A percentile compares a stretch with the other conserved stretches of the same genome.
phyloP scores from a whole-genome alignment of 2,329 filamentous ascomycete species.

The Neofusicoccum cordaticola region DNA sequence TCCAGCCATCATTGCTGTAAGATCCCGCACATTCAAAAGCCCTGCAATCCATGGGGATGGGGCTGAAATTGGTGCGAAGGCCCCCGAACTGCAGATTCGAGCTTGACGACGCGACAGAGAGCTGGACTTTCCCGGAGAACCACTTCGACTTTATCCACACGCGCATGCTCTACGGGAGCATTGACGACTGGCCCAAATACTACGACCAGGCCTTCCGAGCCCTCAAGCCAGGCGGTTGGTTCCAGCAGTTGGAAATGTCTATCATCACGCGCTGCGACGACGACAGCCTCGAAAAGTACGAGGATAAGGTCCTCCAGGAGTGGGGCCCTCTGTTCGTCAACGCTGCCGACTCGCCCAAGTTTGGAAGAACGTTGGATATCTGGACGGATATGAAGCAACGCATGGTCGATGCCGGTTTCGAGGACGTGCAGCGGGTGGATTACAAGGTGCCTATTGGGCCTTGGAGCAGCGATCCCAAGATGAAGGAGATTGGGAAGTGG shows the following conservation, averaged over 20 bases:
- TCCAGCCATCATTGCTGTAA: slow-evolving; percentile 33
- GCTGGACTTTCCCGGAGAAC: slow-evolving; percentile 28
- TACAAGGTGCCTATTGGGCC: slow-evolving; percentile 33
- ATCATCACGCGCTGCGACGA: slow-evolving; percentile 28
- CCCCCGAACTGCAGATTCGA: slow-evolving; percentile 48
- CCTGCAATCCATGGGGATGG: slow-evolving; percentile 26
- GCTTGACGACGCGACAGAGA: slow-evolving; percentile 48
- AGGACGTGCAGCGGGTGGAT: slow-evolving; percentile 48
- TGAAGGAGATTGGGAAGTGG: slow-evolving; percentile 50
- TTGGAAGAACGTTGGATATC: slow-evolving; percentile 36
- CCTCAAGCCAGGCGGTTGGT: slow-evolving; percentile 26
- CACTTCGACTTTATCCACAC: slow-evolving; percentile 27
- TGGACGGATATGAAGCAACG: slow-evolving; percentile 36
- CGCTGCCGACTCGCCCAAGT: slow-evolving; percentile 26
- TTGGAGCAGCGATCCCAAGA: slow-evolving; percentile 36
- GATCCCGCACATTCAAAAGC: not conserved
- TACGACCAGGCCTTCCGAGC: slow-evolving; percentile 23
- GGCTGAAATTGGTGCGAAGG: slow-evolving; percentile 51
- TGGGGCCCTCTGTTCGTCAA: slow-evolving; percentile 28
- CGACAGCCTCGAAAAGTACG: slow-evolving; percentile 18
- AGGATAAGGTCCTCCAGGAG: slow-evolving; percentile 25
- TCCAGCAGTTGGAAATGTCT: slow-evolving; percentile 29
- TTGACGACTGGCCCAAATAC: slow-evolving; percentile 25
- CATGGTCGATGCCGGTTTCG: slow-evolving; percentile 54
- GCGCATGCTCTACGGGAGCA: slow-evolving; percentile 23